Conservation (phyloP, 225 moss, liverwort and hornwort genomes). For the Antitrichia curtipendula region DNA sequence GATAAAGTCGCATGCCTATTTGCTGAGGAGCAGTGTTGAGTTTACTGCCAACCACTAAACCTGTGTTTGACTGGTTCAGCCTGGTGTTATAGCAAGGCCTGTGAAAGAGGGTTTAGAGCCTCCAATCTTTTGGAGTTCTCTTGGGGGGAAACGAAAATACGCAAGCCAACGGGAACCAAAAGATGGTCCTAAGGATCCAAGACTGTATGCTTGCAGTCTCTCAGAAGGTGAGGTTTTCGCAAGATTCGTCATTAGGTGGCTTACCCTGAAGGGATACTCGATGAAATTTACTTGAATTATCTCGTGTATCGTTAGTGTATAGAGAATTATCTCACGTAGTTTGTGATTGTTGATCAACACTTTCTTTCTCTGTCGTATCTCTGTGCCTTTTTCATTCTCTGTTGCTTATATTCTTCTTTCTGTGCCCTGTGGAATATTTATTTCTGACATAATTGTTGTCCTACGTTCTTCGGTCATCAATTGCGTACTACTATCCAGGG, state of each 20-base stretch:
- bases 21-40: background rate
- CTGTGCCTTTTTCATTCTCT: background rate
- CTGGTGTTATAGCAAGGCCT: conserved; percentile 51
- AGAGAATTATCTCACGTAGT: background rate
- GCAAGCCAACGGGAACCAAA: conserved; percentile 60
- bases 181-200: conserved; percentile 63
- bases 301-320: background rate
- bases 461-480: conserved; percentile 1
- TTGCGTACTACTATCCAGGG: conserved; percentile 13
- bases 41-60: background rate
- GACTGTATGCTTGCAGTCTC: conserved; percentile 56
- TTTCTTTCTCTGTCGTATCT: background rate
- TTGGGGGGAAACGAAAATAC: conserved; percentile 79
- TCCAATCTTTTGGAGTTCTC: conserved; percentile 84
- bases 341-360: background rate
- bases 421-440: background rate
- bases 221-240: conserved; percentile 37
- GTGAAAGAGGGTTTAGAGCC: conserved; percentile 87
- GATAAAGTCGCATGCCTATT: background rate
- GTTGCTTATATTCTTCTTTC: background rate
- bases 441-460: conserved; percentile 10
- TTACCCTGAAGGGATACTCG: background rate
- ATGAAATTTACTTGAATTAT: background rate
- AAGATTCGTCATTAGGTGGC: background rate
- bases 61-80: conserved; percentile 20